Conservation (phyloP, 2,329 filamentous ascomycete genomes). For the Fusarium verrucosum region DNA sequence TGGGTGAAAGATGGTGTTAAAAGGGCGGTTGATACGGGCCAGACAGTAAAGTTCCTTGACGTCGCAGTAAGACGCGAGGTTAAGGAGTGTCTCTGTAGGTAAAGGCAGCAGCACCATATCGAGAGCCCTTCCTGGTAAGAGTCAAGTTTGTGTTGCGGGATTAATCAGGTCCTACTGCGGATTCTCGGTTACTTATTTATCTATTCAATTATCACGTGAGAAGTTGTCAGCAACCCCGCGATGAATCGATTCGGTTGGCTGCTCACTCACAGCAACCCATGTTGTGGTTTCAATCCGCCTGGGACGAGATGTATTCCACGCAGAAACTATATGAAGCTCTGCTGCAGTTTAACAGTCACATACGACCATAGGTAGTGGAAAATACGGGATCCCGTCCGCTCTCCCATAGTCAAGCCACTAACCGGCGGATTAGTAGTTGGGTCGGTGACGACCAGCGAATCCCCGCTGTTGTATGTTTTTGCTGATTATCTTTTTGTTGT, state of each 20-base stretch:
- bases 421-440: neutral
- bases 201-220: too few relatives aligned
- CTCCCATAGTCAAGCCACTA: neutral
- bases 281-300: too few relatives aligned
- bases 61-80: neutral
- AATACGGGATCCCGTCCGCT: neutral
- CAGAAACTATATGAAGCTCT: neutral
- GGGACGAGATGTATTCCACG: too few relatives aligned
- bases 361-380: neutral
- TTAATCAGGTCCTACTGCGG: too few relatives aligned
- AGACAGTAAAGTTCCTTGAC: neutral
- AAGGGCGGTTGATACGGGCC: neutral
- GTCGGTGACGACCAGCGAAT: neutral
- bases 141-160: neutral
- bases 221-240: too few relatives aligned
- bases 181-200: too few relatives aligned
- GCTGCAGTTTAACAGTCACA: neutral
- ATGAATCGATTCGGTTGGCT: too few relatives aligned
- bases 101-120: neutral
- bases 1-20: neutral
- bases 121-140: accelerated
- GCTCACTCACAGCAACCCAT: too few relatives aligned
- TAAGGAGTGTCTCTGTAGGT: neutral
- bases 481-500: neutral
- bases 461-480: neutral